Evolutionary conservation across 768 basidiomycete genomes (phyloP).

Genomic region (Hygrocybe punicea): DNA sequence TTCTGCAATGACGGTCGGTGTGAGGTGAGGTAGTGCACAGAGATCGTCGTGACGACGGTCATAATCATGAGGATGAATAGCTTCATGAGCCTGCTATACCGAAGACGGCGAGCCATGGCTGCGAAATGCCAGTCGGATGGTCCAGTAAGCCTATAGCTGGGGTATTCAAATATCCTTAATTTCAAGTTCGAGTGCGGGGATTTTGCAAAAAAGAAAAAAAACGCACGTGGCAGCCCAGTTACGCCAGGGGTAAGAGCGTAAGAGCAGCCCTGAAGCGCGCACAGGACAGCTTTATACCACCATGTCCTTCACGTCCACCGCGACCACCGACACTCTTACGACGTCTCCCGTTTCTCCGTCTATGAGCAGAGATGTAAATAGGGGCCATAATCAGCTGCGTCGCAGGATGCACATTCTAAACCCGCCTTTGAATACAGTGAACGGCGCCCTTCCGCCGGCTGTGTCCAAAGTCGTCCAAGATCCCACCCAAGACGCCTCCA

Average conservation of each 20-base stretch:
- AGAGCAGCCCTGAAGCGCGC: not conserved
- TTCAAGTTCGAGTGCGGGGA: too few relatives aligned
- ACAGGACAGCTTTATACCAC: not conserved
- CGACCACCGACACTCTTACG: not conserved
- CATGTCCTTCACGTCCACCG: conserved; percentile 1
- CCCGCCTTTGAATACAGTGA: not conserved
- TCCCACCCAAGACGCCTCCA: not conserved
- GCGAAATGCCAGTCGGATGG: too few relatives aligned
- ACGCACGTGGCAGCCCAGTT: not conserved
- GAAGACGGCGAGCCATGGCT: too few relatives aligned
- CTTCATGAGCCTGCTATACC: too few relatives aligned
- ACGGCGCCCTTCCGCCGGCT: not conserved
- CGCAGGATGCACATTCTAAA: conserved; percentile 1
- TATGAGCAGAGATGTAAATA: not conserved
- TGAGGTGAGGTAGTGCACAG: not conserved
- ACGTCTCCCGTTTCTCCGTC: not conserved
- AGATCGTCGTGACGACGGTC: not conserved
- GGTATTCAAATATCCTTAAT: too few relatives aligned
- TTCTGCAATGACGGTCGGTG: not conserved
- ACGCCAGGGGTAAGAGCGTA: not conserved
- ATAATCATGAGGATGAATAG: too few relatives aligned
- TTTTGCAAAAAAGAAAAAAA: too few relatives aligned
- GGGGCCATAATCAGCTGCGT: not conserved
- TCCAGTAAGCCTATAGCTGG: too few relatives aligned
- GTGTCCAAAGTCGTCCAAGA: not conserved